Conservation (phyloP, 495 filamentous ascomycete genomes). For the Aspergillus sparsus region DNA sequence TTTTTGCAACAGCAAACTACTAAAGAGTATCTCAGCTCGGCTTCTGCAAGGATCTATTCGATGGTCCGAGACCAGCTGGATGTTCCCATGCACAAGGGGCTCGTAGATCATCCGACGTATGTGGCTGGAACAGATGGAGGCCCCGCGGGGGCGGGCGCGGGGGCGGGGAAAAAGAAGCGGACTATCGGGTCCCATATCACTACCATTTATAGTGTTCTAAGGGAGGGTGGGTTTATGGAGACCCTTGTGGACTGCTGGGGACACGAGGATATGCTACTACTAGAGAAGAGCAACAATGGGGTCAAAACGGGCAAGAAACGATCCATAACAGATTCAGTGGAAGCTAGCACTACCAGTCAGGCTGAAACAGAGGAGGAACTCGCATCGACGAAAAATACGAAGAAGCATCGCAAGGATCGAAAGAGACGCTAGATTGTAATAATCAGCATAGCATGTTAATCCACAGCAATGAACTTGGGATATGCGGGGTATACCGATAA, state of each 20-base stretch:
- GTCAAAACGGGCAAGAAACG: background rate
- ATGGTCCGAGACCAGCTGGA: constrained; percentile 27
- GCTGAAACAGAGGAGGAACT: no score
- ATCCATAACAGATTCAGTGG: background rate
- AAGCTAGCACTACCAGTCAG: background rate
- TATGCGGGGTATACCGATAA: no score
- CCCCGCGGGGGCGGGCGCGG: background rate
- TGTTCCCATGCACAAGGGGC: constrained; percentile 30
- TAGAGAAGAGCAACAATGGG: no score
- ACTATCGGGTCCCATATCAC: constrained; percentile 28
- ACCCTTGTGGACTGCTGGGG: constrained; percentile 53
- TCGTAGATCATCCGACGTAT: constrained; percentile 32
- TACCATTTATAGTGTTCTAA: constrained; percentile 26
- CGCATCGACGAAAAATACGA: no score
- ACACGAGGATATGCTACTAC: background rate
- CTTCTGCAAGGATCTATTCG: constrained; percentile 25
- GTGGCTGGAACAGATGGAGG: background rate
- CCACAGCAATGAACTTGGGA: no score
- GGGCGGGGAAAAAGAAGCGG: constrained; percentile 13
- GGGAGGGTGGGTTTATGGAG: constrained; percentile 20
- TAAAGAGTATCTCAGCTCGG: constrained; percentile 20
- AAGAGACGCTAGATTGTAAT: no score
- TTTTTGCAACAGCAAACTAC: constrained; percentile 12
- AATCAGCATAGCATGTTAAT: no score
- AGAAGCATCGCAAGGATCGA: no score